Base-by-base conservation (phyloP, 768 basidiomycete species). In the Strobilomyces dryophilus region DNA sequence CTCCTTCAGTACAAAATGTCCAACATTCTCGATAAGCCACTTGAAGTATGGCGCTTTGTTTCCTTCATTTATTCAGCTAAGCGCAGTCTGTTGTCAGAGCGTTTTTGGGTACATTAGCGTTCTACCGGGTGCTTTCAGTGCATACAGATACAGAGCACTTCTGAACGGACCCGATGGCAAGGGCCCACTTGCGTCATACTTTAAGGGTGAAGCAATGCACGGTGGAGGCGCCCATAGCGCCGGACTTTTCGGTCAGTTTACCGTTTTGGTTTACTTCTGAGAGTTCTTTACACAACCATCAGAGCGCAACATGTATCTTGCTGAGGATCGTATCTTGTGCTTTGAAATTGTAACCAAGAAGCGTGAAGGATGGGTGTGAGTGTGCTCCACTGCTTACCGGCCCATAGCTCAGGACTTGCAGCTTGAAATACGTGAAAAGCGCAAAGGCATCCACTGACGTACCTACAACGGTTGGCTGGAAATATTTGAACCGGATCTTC, bases 381-480 rank as follows among this genome's bases (percentile, higher is more conserved):
- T 80, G 56, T 18, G 24, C 45, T 46, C 8, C 11, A 12, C 39
- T 18, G 8, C 31, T 8, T 9, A 39, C 29, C 12, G 17, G 20
- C 34, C 18, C 21, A 21, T 18, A 43, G 36, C 51, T 59, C 24
- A 62, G 18, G 17, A 17, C 27, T 45, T 32, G 45, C 56, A 89
- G 87, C 15, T 72, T 92, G 61, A 87, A 85, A 69, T 95, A 93
- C 65, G 92, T 95, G 69, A 92, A 92, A 78, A 89, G 83, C 62
- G 95, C 95, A 15, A 93, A 95, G 60, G 95, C 93, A 0, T 81
- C 93, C 40, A 98, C 95, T n/a, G 95, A 98, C 72, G 94, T 95
- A 5, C 95, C 95, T 31, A 87, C 92, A 35, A 79, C 83, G 18
- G 85, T 84, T 45, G 52, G 75, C 65, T 18, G 42, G 41, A 34